Percentiles rank a stretch among this genome's conserved stretches.
phyloP scores from a whole-genome alignment of 2,329 filamentous ascomycete genomes.

The Cadophora gregata region DNA sequence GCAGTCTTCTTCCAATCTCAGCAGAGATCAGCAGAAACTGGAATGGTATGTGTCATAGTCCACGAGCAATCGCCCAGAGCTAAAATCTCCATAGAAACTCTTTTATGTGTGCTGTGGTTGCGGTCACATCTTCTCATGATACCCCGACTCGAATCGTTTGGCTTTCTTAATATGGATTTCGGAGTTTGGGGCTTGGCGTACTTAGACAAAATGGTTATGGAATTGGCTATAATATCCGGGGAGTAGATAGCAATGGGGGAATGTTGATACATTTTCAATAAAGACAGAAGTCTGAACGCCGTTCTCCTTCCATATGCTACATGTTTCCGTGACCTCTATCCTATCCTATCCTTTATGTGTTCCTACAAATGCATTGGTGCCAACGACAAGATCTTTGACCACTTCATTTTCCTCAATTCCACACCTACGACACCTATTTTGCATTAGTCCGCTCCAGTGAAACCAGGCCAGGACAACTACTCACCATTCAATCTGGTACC shows the following conservation, averaged over 20 bases:
- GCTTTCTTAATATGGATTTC: conserved; percentile 19
- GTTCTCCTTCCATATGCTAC: conserved; percentile 38
- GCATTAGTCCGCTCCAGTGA: conserved; percentile 27
- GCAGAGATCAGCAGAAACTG: conserved; percentile 93
- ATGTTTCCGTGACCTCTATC: conserved; percentile 25
- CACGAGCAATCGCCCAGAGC: conserved; percentile 19
- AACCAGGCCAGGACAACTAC: conserved; percentile 36
- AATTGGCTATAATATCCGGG: conserved; percentile 21
- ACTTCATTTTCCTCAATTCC: conserved; percentile 89
- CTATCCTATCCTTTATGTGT: conserved; percentile 32
- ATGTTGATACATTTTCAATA: conserved; percentile 31
- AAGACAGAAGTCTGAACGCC: conserved; percentile 35
- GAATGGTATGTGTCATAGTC: conserved; percentile 76
- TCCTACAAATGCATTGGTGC: conserved; percentile 79
- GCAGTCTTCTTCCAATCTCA: conserved; percentile 99
- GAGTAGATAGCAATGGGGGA: conserved; percentile 15
- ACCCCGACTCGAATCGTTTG: conserved; percentile 26
- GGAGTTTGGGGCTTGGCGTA: conserved; percentile 28
- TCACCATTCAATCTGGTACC: conserved; percentile 85
- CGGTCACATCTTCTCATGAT: conserved; percentile 79
- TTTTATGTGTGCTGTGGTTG: conserved; percentile 95
- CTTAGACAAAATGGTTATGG: conserved; percentile 21
- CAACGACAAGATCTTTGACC: conserved; percentile 97
- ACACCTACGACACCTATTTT: conserved; percentile 79
- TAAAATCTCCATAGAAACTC: conserved; percentile 68